Evolutionary conservation across 352 stramenopile species (phyloP).

Genomic region (Globisporangium radiosum): DNA sequence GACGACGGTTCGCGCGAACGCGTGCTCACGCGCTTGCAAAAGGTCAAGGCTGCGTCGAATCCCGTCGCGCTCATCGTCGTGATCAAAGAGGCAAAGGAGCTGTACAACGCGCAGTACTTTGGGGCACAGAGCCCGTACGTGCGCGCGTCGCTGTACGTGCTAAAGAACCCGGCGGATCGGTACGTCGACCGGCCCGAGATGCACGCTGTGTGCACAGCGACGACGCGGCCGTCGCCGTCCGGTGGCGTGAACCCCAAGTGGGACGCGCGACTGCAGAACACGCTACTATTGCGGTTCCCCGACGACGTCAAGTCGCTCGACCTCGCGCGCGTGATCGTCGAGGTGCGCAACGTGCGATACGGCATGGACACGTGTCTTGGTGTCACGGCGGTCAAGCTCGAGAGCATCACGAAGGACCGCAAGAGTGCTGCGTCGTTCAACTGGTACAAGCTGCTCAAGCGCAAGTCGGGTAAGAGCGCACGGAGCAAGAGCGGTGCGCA

Average conservation of each 20-base stretch:
- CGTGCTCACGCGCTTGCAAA: constrained; percentile 56
- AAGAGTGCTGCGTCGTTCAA: constrained; percentile 78
- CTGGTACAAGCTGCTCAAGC: constrained; percentile 84
- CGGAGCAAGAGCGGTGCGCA: constrained; percentile 35
- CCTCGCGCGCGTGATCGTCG: constrained; percentile 74
- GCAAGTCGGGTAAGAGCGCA: constrained; percentile 54
- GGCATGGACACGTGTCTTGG: constrained; percentile 82
- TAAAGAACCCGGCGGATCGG: constrained; percentile 77
- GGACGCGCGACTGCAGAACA: constrained; percentile 74
- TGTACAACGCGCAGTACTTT: constrained; percentile 87
- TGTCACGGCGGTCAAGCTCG: constrained; percentile 74
- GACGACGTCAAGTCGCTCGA: constrained; percentile 51
- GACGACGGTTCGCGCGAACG: constrained; percentile 38
- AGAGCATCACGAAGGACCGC: constrained; percentile 71
- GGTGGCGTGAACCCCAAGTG: constrained; percentile 70
- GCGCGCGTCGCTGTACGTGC: constrained; percentile 66
- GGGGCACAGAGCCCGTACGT: constrained; percentile 83
- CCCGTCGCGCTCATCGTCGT: constrained; percentile 79
- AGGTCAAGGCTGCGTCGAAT: constrained; percentile 70
- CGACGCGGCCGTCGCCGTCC: constrained; percentile 71
- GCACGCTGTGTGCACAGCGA: constrained; percentile 65
- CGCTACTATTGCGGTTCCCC: constrained; percentile 65
- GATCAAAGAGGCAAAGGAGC: constrained; percentile 63
- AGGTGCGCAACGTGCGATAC: constrained; percentile 81
- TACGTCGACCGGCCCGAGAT: constrained; percentile 77